Conservation (phyloP, 805 yeast genomes). For the Ogataea paradorogensis region DNA sequence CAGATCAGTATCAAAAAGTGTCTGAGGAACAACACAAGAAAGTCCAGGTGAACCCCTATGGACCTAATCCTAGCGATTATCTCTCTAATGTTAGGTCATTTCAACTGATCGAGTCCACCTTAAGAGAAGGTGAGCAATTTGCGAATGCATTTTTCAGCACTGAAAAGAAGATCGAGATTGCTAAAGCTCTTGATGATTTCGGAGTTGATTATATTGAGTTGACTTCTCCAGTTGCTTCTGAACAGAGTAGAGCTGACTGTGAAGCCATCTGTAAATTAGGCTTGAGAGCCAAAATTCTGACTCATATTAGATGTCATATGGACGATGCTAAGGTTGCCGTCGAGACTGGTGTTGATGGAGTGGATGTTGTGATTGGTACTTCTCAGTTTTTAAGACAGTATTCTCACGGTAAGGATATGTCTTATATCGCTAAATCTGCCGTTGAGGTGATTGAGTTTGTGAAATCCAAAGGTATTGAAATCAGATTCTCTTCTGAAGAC, state of each 20-base stretch:
- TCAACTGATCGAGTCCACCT: slow-evolving; percentile 54
- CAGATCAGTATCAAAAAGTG: slow-evolving; percentile 42
- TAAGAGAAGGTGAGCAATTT: slow-evolving; percentile 64
- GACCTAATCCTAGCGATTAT: slow-evolving; percentile 57
- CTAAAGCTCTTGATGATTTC: slow-evolving; percentile 58
- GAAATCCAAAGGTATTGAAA: slow-evolving; percentile 58
- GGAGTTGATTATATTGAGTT: slow-evolving; percentile 61
- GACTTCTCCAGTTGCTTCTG: slow-evolving; percentile 59
- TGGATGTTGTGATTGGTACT: slow-evolving; percentile 59
- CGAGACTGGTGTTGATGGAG: slow-evolving; percentile 63
- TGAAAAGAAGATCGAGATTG: slow-evolving; percentile 55
- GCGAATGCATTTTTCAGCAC: slow-evolving; percentile 60
- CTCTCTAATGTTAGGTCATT: slow-evolving; percentile 53
- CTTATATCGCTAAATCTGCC: slow-evolving; percentile 54
- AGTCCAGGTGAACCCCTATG: slow-evolving; percentile 47
- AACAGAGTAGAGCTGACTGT: slow-evolving; percentile 54
- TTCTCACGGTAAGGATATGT: slow-evolving; percentile 61
- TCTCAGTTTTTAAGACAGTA: slow-evolving; percentile 55
- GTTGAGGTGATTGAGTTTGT: slow-evolving; percentile 59
- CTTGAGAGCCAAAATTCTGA: slow-evolving; percentile 49
- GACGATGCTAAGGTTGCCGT: slow-evolving; percentile 59
- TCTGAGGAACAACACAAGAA: slow-evolving; percentile 41
- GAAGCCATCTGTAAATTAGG: slow-evolving; percentile 60
- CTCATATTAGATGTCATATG: slow-evolving; percentile 62
- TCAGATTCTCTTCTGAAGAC: slow-evolving; percentile 58